phyloP scores from a whole-genome alignment of 257 asterid species.

The Nemophila menziesii region DNA sequence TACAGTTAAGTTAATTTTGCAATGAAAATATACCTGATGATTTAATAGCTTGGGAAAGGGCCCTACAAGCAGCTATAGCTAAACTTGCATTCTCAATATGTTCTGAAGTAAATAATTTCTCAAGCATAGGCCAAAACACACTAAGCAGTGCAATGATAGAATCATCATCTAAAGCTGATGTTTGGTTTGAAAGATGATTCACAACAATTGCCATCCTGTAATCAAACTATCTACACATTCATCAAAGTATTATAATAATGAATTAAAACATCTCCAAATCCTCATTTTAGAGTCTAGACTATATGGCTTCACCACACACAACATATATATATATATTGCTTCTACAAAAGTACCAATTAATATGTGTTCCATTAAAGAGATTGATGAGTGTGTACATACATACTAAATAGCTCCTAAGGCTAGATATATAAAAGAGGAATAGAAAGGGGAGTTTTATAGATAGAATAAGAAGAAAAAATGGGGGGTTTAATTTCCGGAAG shows the following conservation, averaged over 20 bases:
- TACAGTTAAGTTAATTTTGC: background rate
- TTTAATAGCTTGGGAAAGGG: slow-evolving; percentile 66
- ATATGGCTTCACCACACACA: background rate
- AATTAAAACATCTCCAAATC: background rate
- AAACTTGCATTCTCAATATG: slow-evolving; percentile 57
- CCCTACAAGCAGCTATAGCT: slow-evolving; percentile 80
- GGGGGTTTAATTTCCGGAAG: background rate
- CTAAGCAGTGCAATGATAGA: slow-evolving; percentile 45
- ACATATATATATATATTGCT: background rate
- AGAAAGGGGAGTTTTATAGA: background rate
- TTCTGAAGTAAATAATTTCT: slow-evolving; percentile 47
- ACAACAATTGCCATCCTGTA: slow-evolving; percentile 76
- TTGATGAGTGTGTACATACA: background rate
- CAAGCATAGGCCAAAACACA: slow-evolving; percentile 76
- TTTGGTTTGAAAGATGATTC: slow-evolving; percentile 33
- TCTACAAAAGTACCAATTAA: background rate
- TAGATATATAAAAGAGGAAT: background rate
- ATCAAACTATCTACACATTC: slow-evolving; percentile 12
- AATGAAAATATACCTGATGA: slow-evolving; percentile 43
- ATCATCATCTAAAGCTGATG: slow-evolving; percentile 36
- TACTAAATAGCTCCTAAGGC: background rate
- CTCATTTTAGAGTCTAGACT: background rate
- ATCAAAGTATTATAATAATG: slow-evolving; percentile 1
- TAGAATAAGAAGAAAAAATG: background rate
- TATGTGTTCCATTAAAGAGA: background rate